Evolutionary conservation across 495 filamentous ascomycete species (phyloP).

Genomic region (Aeminium ludgeri): DNA sequence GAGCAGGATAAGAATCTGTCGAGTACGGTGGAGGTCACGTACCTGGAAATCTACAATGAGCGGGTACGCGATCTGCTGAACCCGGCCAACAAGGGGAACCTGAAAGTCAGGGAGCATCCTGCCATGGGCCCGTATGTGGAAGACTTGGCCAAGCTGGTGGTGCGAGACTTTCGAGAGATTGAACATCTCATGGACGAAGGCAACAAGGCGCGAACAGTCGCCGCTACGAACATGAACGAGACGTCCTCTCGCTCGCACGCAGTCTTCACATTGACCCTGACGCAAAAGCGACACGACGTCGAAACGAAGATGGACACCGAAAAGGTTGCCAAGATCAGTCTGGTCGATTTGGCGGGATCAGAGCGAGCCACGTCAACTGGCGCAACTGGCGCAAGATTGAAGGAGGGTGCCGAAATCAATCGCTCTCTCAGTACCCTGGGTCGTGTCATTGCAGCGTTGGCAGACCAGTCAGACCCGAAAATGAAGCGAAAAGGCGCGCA

Average conservation of each 20-base stretch:
- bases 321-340: slow-evolving; percentile 92
- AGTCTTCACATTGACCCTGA: slow-evolving; percentile 91
- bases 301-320: slow-evolving; percentile 94
- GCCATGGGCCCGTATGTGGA: slow-evolving; percentile 96
- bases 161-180: slow-evolving; percentile 90
- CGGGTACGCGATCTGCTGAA: slow-evolving; percentile 91
- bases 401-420: slow-evolving; percentile 98
- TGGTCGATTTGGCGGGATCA: slow-evolving; percentile 95
- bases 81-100: slow-evolving; percentile 86
- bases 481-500: slow-evolving; percentile 66
- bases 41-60: slow-evolving; percentile 99
- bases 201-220: slow-evolving; percentile 95
- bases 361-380: slow-evolving; percentile 93
- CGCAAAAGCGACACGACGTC: slow-evolving; percentile 79
- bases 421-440: slow-evolving; percentile 89
- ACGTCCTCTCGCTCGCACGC: slow-evolving; percentile 96
- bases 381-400: slow-evolving; percentile 85
- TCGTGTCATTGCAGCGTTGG: slow-evolving; percentile 92
- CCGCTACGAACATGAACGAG: slow-evolving; percentile 99
- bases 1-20: slow-evolving; percentile 54
- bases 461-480: slow-evolving; percentile 76
- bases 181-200: slow-evolving; percentile 98
- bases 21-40: slow-evolving; percentile 94
- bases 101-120: slow-evolving; percentile 94
- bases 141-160: slow-evolving; percentile 91